A percentile compares a stretch with the other conserved stretches of the same genome.
Evolutionary conservation across 208 protist species (phyloP).

Genomic region (Acanthamoeba healyi): DNA sequence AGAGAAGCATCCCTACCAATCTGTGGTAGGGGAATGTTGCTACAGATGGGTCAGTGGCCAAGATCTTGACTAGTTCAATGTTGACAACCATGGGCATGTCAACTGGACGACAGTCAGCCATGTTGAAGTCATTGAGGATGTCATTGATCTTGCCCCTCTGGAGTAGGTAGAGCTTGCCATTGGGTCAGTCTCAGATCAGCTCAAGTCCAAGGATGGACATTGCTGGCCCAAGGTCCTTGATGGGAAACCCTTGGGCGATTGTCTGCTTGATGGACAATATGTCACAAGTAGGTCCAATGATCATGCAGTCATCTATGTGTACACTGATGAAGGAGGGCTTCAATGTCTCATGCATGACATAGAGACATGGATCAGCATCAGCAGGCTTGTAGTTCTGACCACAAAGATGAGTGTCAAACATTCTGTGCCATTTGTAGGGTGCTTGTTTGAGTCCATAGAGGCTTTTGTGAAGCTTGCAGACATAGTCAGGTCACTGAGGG

Average conservation of each 20-base stretch:
- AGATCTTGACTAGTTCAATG: neutral
- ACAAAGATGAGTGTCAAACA: neutral
- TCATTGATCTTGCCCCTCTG: neutral
- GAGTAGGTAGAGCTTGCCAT: neutral
- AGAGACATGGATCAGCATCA: neutral
- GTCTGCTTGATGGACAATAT: neutral
- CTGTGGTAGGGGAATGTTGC: constrained; percentile 15
- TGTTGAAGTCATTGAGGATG: neutral
- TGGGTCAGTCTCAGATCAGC: neutral
- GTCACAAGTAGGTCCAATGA: neutral
- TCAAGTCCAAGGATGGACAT: neutral
- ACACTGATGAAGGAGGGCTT: neutral
- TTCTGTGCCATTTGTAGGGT: neutral
- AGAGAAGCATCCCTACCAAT: neutral
- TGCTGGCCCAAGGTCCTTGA: constrained; percentile 17
- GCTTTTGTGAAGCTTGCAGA: constrained; percentile 12
- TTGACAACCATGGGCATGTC: neutral
- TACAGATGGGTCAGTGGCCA: neutral
- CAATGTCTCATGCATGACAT: neutral
- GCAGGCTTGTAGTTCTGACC: neutral
- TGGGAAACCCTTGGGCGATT: neutral
- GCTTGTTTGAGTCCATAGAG: constrained; percentile 27
- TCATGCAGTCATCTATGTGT: neutral
- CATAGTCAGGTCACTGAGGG: neutral
- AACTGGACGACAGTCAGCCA: neutral